phyloP scores from a whole-genome alignment of 257 asterid genomes.

The Solanum ossicruentum region DNA sequence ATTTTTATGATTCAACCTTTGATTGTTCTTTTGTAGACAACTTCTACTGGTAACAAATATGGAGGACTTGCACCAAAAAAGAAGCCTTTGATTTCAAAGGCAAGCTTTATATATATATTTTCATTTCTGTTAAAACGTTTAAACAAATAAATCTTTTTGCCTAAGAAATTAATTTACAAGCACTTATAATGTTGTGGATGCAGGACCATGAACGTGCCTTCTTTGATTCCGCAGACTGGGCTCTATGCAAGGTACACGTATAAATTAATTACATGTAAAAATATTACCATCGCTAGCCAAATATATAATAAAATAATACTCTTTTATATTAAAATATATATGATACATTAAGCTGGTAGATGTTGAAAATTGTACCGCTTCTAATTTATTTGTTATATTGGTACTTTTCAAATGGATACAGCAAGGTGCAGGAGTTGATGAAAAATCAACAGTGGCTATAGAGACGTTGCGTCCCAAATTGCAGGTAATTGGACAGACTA shows the following conservation, averaged over 20 bases:
- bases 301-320: neutral
- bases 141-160: neutral
- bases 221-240: conserved; percentile 95
- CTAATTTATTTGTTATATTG: neutral
- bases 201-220: conserved; percentile 78
- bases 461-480: conserved; percentile 75
- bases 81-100: conserved; percentile 84
- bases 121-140: neutral
- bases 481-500: conserved; percentile 24
- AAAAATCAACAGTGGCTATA: conserved; percentile 36
- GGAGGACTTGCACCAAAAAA: conserved; percentile 69
- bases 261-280: neutral
- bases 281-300: neutral
- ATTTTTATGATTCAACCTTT: neutral
- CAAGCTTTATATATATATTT: neutral
- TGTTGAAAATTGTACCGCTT: too few species aligned
- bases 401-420: conserved; percentile 6
- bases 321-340: neutral
- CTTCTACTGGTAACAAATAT: conserved; percentile 37
- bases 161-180: neutral
- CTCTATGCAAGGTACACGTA: conserved; percentile 48
- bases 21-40: conserved; percentile 10
- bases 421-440: conserved; percentile 68
- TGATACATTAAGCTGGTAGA: too few species aligned
- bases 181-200: neutral